phyloP scores from a whole-genome alignment of 1,139 yeast species.

The Lodderomyces orthopsilosis region DNA sequence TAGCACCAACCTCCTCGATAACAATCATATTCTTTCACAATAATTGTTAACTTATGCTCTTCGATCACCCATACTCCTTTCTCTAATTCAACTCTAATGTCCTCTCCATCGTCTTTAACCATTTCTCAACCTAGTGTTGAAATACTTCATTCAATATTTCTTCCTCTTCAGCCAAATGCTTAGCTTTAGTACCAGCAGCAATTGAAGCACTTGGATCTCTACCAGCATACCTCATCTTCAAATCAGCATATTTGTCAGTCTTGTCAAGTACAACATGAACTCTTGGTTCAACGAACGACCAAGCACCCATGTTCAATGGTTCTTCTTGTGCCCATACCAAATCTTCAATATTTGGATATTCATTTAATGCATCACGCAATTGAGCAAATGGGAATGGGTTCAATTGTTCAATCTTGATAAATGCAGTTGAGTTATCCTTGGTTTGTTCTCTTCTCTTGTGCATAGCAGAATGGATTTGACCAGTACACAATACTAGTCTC shows the following conservation, averaged over 20 bases:
- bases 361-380: conserved; percentile 76
- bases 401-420: conserved; percentile 87
- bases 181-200: conserved; percentile 94
- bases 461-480: conserved; percentile 93
- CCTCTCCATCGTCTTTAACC: not conserved
- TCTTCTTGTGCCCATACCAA: conserved; percentile 98
- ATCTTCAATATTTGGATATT: conserved; percentile 82
- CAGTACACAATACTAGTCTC: conserved; percentile 80
- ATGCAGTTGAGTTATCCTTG: conserved; percentile 79
- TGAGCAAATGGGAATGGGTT: conserved; percentile 99
- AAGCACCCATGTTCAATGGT: conserved; percentile 96
- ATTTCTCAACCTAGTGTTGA: conserved; percentile 13
- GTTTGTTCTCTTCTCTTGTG: conserved; percentile 81
- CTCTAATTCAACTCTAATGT: too few relatives aligned
- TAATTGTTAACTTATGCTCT: not conserved
- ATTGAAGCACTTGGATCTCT: conserved; percentile 98
- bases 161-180: conserved; percentile 87
- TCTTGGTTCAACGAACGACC: conserved; percentile 80
- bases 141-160: conserved; percentile 81
- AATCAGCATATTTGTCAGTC: conserved; percentile 63
- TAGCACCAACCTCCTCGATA: not conserved
- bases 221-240: conserved; percentile 81
- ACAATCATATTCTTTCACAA: not conserved
- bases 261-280: conserved; percentile 69
- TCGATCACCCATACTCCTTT: too few relatives aligned